Percentiles rank a stretch among this genome's conserved stretches.
These are phyloP conservation scores for Artemisia annua DNA, from an alignment of 129 eudicot species.

Conservation along the genomic window DNA sequence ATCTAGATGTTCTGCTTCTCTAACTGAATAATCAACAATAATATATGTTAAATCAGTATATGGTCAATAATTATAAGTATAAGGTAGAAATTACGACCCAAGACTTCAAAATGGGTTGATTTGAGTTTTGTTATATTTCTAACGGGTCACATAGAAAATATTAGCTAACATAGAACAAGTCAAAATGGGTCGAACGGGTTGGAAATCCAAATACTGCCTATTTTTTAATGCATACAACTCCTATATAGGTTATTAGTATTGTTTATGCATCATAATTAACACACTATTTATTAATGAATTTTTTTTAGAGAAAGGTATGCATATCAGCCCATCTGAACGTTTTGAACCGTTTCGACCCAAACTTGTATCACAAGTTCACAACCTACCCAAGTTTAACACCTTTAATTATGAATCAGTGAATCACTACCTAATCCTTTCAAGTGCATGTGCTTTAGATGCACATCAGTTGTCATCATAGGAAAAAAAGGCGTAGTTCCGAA, in stretches of 20 bases:
- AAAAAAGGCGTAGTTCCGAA: neutral
- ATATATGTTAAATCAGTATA: slow-evolving; percentile 6
- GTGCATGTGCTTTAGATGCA: slow-evolving; percentile 26
- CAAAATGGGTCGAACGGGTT: neutral
- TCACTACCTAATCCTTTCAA: slow-evolving; percentile 25
- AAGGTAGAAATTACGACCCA: neutral
- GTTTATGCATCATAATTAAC: neutral
- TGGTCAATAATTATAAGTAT: no score
- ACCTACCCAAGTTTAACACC: neutral
- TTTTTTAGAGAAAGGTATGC: neutral
- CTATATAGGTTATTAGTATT: no score
- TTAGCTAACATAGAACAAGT: neutral
- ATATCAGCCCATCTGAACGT: neutral
- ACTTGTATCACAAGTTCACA: neutral
- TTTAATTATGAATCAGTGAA: neutral
- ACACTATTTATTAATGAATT: neutral
- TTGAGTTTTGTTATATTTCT: neutral
- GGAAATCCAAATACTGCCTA: neutral
- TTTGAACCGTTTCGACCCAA: neutral
- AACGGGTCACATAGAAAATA: neutral
- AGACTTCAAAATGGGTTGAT: neutral
- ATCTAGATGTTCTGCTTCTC: slow-evolving; percentile 81
- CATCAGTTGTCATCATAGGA: slow-evolving; percentile 24
- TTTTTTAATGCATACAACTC: neutral
- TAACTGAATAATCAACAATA: slow-evolving; percentile 43